Evolutionary conservation across 2,329 filamentous ascomycete genomes (phyloP).

Genomic region (Pyrenophora tritici-repentis): DNA sequence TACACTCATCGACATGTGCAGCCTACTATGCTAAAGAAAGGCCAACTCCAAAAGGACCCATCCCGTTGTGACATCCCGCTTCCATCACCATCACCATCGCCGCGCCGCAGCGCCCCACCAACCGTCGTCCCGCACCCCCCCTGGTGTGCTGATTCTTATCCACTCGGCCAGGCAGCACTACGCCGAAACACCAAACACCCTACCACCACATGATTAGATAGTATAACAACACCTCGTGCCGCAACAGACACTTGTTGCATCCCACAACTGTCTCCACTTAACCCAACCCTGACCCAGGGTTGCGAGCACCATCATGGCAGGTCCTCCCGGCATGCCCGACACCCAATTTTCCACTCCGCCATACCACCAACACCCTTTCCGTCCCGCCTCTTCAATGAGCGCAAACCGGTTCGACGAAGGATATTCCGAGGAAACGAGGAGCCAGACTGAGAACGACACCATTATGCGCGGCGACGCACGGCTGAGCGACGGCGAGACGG

Average conservation of each 20-base stretch:
- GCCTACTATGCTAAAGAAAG: neutral
- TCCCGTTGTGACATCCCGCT: neutral
- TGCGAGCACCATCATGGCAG: conserved; percentile 38
- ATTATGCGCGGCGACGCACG: conserved; percentile 44
- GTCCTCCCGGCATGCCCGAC: conserved; percentile 29
- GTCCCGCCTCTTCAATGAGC: conserved; percentile 44
- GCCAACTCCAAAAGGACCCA: too few relatives aligned
- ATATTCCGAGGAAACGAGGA: conserved; percentile 76
- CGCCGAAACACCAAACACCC: conserved; percentile 2
- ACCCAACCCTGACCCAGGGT: conserved; percentile 1
- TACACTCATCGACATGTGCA: conserved; percentile 3
- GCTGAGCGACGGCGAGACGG: conserved; percentile 43
- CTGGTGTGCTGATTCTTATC: conserved; percentile 1
- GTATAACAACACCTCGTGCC: neutral
- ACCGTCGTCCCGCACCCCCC: neutral
- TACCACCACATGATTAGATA: conserved; percentile 2
- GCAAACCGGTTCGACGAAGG: conserved; percentile 71
- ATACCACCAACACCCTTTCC: conserved; percentile 43
- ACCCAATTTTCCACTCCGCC: conserved; percentile 38
- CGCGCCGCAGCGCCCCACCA: neutral
- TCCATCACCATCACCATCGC: neutral
- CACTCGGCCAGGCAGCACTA: conserved; percentile 21
- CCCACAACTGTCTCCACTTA: conserved; percentile 5
- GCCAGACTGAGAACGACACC: conserved; percentile 51
- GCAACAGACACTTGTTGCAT: neutral